Percentiles rank a stretch among this genome's conserved stretches.
These are phyloP conservation scores for Pneumocystis murina DNA, from an alignment of 1,139 yeast genomes.

Conservation along the genomic window DNA sequence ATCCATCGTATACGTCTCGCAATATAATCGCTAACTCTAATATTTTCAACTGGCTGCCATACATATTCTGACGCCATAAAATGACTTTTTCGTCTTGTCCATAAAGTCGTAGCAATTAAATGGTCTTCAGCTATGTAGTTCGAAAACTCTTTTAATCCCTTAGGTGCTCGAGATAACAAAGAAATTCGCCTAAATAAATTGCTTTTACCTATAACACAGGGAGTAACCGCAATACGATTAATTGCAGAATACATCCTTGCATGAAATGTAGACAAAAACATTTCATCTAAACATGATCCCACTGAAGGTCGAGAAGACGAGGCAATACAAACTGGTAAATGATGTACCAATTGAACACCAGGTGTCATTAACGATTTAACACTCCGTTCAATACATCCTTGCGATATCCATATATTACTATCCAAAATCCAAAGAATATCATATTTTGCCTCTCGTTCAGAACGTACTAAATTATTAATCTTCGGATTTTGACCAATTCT, in stretches of 20 bases:
- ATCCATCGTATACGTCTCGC: slow-evolving; percentile 69
- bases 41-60: slow-evolving; percentile 57
- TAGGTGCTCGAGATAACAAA: slow-evolving; percentile 22
- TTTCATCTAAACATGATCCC: slow-evolving; percentile 71
- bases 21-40: slow-evolving; percentile 39
- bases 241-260: slow-evolving; percentile 70
- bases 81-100: slow-evolving; percentile 64
- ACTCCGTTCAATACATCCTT: slow-evolving; percentile 52
- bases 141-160: slow-evolving; percentile 61
- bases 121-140: slow-evolving; percentile 83
- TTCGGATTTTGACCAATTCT: slow-evolving; percentile 77
- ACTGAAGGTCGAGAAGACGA: slow-evolving; percentile 19
- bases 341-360: slow-evolving; percentile 58
- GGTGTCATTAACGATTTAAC: slow-evolving; percentile 37
- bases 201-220: slow-evolving; percentile 89
- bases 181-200: slow-evolving; percentile 60
- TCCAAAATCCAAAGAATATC: slow-evolving; percentile 83
- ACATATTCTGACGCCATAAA: slow-evolving; percentile 69
- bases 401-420: slow-evolving; percentile 68
- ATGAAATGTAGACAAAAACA: slow-evolving; percentile 72
- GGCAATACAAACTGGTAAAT: slow-evolving; percentile 50
- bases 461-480: slow-evolving; percentile 70
- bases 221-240: slow-evolving; percentile 63
- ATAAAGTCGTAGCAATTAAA: slow-evolving; percentile 76
- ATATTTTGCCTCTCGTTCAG: slow-evolving; percentile 48